Conservation (phyloP, 441 rosid genomes). For the Brassica hybrid region DNA sequence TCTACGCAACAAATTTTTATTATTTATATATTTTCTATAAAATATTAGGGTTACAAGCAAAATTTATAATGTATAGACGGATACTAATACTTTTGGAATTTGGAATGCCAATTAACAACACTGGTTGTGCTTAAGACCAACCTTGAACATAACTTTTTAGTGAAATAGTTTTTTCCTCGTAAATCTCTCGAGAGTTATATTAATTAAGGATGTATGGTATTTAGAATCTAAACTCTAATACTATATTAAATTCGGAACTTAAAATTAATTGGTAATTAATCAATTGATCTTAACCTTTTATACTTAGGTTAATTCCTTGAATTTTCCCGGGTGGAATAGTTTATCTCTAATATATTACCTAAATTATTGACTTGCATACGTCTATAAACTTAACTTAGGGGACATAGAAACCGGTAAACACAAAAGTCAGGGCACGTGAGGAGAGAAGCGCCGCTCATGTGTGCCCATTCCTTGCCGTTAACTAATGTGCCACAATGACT, state of each 20-base stretch:
- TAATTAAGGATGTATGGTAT: too few relatives aligned
- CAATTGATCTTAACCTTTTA: too few relatives aligned
- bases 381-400: background rate
- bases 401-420: background rate
- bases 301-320: too few relatives aligned
- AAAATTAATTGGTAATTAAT: too few relatives aligned
- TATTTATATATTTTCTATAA: background rate
- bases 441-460: conserved; percentile 53
- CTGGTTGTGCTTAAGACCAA: background rate
- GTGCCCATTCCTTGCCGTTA: conserved; percentile 68
- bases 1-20: background rate
- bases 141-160: background rate
- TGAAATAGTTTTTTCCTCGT: too few relatives aligned
- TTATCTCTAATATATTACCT: background rate
- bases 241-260: too few relatives aligned
- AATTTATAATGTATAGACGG: background rate
- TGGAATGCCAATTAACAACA: background rate
- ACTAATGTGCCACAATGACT: conserved; percentile 39
- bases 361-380: background rate
- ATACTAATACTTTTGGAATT: too few relatives aligned
- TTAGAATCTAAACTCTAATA: too few relatives aligned
- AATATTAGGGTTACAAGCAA: background rate
- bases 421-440: conserved; percentile 8
- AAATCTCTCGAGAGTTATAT: too few relatives aligned
- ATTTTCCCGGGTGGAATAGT: too few relatives aligned